Base-by-base conservation (phyloP, 2,329 filamentous ascomycete species). In the Magnaporthiopsis poae region DNA sequence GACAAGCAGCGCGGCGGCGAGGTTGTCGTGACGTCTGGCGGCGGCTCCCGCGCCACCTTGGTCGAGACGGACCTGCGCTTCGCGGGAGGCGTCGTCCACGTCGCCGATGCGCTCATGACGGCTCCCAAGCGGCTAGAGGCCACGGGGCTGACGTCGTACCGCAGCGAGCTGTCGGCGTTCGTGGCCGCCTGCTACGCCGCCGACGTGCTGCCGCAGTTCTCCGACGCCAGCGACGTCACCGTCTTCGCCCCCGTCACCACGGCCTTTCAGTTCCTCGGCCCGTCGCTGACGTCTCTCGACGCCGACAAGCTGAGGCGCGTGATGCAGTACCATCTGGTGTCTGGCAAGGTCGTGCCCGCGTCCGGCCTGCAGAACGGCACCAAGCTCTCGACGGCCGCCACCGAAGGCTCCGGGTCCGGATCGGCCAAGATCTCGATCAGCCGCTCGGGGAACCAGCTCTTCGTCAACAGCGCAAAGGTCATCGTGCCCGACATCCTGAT, bases 241-340 rank as follows among this genome's bases (percentile, higher is more conserved):
- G 78, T 86, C 69, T 86, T 86, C 72, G 84, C 80, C 0, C 84
- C 84, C 18, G 77, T 74, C 70, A 83, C 84, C 70, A 74, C 75
- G 2, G 83, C 82, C 1, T 83, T 86, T 76, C 77, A 80, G 66
- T 73, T 75, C 61, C 80, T 85, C 60, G 79, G 77, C 65, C 79
- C 77, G 29, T 77, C 78, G 7, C 69, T 84, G 21, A 70, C 73
- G 12, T 77, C 76, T 67, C 72, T 84, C 3, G 75, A 75, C 65
- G 70, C 71, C 1, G 72, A 75, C 11, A 75, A 82, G 11, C 75
- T 85, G 3, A 70, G 74, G 12, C 70, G 71, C n/a, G 77, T 87
- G 25, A 76, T 88, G 8, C 71, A 77, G 33, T 87, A 88, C 75
- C 85, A 88, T 73, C 77, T 87, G 62, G 76, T 87, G 33, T 80